Evolutionary conservation across 805 yeast species (phyloP).

Genomic region (Metschnikowia cerradonensis): DNA sequence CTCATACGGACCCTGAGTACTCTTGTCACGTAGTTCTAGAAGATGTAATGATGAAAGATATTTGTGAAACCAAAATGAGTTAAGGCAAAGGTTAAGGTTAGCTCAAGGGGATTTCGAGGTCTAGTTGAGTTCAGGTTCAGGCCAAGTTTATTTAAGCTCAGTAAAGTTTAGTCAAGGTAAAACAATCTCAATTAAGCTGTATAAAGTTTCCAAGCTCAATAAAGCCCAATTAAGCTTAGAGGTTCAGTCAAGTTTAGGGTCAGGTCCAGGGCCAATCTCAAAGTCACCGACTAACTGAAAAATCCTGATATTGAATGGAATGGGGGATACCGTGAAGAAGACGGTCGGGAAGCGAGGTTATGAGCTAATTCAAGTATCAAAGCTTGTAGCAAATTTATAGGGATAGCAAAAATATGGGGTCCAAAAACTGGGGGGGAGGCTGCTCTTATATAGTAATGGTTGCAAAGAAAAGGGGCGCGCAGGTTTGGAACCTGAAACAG

Average conservation of each 20-base stretch:
- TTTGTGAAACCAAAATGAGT: too few relatives aligned
- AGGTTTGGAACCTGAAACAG: conserved; percentile 1
- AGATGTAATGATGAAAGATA: too few relatives aligned
- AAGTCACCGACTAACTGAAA: too few relatives aligned
- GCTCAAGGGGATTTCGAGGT: too few relatives aligned
- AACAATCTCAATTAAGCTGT: too few relatives aligned
- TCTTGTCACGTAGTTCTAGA: neutral
- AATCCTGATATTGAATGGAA: neutral
- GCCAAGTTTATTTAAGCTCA: too few relatives aligned
- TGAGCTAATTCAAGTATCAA: neutral
- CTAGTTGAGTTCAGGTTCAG: too few relatives aligned
- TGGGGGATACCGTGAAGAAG: neutral
- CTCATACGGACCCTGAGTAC: conserved; percentile 3
- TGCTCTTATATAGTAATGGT: neutral
- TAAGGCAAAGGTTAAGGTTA: neutral
- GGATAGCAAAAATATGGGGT: neutral
- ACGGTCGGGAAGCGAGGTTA: neutral
- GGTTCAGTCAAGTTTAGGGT: too few relatives aligned
- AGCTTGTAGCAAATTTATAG: neutral
- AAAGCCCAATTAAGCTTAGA: too few relatives aligned
- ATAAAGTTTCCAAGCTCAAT: too few relatives aligned
- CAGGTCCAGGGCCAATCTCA: too few relatives aligned
- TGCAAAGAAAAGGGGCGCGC: conserved; percentile 3
- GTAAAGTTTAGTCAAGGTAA: too few relatives aligned
- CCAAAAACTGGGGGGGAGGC: neutral